Conservation (phyloP, 805 yeast species). For the Phaffomyces thermotolerans region DNA sequence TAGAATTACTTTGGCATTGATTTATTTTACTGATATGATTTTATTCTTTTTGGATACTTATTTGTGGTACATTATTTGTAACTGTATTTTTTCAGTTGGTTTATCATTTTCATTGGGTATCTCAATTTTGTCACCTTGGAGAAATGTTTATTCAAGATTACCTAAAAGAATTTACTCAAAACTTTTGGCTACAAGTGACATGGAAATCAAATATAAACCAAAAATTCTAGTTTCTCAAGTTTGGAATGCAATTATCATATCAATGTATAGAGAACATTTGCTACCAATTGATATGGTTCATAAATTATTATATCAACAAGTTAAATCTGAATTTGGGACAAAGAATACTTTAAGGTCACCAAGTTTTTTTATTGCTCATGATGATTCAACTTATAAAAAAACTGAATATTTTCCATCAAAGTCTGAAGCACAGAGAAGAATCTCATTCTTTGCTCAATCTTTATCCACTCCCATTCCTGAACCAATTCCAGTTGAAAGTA, state of each 20-base stretch:
- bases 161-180: slow-evolving; percentile 75
- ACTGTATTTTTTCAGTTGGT: slow-evolving; percentile 62
- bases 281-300: slow-evolving; percentile 68
- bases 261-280: slow-evolving; percentile 78
- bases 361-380: slow-evolving; percentile 72
- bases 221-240: slow-evolving; percentile 57
- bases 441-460: slow-evolving; percentile 87
- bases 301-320: slow-evolving; percentile 47
- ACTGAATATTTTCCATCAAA: slow-evolving; percentile 52
- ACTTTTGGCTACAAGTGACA: slow-evolving; percentile 37
- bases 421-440: slow-evolving; percentile 74
- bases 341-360: slow-evolving; percentile 56
- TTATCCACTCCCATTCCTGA: slow-evolving; percentile 79
- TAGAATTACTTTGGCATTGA: slow-evolving; percentile 42
- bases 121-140: slow-evolving; percentile 86
- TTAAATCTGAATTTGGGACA: slow-evolving; percentile 25
- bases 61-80: slow-evolving; percentile 80
- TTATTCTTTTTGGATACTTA: slow-evolving; percentile 77
- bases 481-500: slow-evolving; percentile 53
- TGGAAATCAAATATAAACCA: slow-evolving; percentile 35
- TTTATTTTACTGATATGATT: slow-evolving; percentile 56
- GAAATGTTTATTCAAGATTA: slow-evolving; percentile 64
- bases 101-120: slow-evolving; percentile 71
- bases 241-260: slow-evolving; percentile 80
- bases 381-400: slow-evolving; percentile 60